Percentiles rank a stretch among this genome's conserved stretches.
Conservation (phyloP, 306 rosid species). For the Prunus kanzakura region DNA sequence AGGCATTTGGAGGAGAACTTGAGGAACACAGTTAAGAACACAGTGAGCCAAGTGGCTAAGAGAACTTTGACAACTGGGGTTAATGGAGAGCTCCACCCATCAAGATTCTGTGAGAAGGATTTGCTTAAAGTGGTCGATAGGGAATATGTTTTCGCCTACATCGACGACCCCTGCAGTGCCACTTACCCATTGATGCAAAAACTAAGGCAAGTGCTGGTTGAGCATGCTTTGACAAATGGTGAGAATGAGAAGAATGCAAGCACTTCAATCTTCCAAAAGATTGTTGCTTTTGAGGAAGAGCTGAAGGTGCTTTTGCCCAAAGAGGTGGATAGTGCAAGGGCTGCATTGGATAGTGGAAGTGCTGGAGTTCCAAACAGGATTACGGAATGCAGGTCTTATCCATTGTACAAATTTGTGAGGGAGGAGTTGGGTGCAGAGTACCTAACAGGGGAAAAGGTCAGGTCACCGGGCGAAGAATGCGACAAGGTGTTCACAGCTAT, state of each 20-base stretch:
- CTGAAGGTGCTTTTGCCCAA: constrained; percentile 59
- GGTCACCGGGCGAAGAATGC: constrained; percentile 81
- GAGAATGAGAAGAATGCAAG: constrained; percentile 51
- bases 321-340: constrained; percentile 66
- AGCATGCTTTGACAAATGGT: constrained; percentile 59
- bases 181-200: constrained; percentile 89
- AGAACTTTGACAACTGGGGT: constrained; percentile 62
- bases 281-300: constrained; percentile 70
- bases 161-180: constrained; percentile 70
- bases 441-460: constrained; percentile 60
- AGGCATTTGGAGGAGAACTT: constrained; percentile 91
- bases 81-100: constrained; percentile 80
- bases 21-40: constrained; percentile 59
- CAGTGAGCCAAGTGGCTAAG: constrained; percentile 73
- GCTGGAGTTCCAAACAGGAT: constrained; percentile 54
- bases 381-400: constrained; percentile 74
- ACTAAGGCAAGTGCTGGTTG: constrained; percentile 68
- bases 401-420: constrained; percentile 78
- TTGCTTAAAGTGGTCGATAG: constrained; percentile 71
- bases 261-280: constrained; percentile 89
- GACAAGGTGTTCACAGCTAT: constrained; percentile 73
- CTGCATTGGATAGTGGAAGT: constrained; percentile 50
- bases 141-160: constrained; percentile 61
- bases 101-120: constrained; percentile 81
- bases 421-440: constrained; percentile 55